Evolutionary conservation across 352 stramenopile genomes (phyloP), one percentile per base, ranked within the genome.

Genomic region (Pythium sp.): DNA sequence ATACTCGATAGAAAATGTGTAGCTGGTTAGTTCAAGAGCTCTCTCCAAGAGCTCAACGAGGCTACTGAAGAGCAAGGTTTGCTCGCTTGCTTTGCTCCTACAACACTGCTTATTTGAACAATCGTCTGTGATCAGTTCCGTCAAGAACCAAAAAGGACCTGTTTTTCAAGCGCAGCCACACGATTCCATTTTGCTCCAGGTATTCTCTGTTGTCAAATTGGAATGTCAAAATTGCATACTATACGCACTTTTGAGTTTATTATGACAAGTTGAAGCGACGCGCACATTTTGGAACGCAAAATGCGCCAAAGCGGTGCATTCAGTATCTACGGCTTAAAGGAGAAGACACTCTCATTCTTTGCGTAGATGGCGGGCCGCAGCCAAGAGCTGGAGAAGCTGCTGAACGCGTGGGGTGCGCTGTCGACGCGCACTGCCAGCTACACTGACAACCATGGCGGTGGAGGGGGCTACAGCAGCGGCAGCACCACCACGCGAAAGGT

Each of bases 331-430:
- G 24, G 24, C 24, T 26, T 26, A 26, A 26, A 46, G 14, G 14
- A 43, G 36, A 12, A 12, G 9, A 5, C 15, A 22, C 41, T 51
- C 43, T 15, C 15, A 5, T 9, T n/a, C 2, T 8, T 12, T 12
- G 15, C 6, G 18, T 8, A n/a, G 18, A 51, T 51, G 43, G 43
- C 18, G 15, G 75, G 67, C 2, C 72, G 74, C 61, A 92, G 81
- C 49, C 70, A 69, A 8, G 77, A 92, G 77, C 74, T 92, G 28
- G 81, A 90, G 55, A 89, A 82, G 68, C 78, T 92, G 6, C 64
- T 92, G 18, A 70, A 73, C 58, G 73, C 73, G 18, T 75, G 65
- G 56, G 73, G 75, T 12, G 57, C 57, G 8, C 38, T 56, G 30
- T 34, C 54, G 22, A 28, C 61, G 22, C 28, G 36, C 53, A 64